phyloP scores from a whole-genome alignment of 2,329 filamentous ascomycete species.

The Karstenula rhodostoma region DNA sequence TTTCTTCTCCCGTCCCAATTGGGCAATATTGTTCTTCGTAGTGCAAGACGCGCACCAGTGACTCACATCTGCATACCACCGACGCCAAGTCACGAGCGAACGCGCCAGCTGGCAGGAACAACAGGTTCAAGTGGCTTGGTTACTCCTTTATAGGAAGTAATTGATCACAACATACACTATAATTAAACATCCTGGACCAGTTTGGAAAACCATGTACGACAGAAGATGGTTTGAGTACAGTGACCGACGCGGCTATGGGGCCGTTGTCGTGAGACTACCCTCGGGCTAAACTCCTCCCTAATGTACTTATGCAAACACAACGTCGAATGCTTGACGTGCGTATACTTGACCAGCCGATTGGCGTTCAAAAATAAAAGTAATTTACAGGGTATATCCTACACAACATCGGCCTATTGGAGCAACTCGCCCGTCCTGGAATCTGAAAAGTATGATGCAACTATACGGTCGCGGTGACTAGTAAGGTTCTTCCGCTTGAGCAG shows the following conservation, averaged over 20 bases:
- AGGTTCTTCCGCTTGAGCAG: constrained; percentile 69
- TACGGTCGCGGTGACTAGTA: constrained; percentile 68
- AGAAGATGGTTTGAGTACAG: not conserved
- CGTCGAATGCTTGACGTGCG: not conserved
- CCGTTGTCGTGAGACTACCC: not conserved
- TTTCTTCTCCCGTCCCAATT: constrained; percentile 25
- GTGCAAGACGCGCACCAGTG: constrained; percentile 34
- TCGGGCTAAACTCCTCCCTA: not conserved
- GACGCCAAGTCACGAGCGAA: constrained; percentile 8
- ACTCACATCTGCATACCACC: constrained; percentile 38
- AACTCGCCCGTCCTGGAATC: constrained; percentile 11
- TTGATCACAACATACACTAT: not conserved
- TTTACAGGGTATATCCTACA: constrained; percentile 2
- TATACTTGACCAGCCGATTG: not conserved
- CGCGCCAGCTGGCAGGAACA: not conserved
- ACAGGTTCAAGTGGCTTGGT: too few species aligned
- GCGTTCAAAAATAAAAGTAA: not conserved
- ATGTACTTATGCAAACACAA: not conserved
- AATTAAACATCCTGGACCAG: not conserved
- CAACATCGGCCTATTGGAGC: not conserved
- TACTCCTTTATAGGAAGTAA: too few species aligned
- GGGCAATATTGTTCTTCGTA: constrained; percentile 39
- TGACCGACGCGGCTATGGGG: not conserved
- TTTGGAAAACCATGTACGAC: not conserved
- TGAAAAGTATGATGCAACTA: constrained; percentile 61